Conservation (phyloP, 2,329 filamentous ascomycete species). For the Ceratocystis variospora region DNA sequence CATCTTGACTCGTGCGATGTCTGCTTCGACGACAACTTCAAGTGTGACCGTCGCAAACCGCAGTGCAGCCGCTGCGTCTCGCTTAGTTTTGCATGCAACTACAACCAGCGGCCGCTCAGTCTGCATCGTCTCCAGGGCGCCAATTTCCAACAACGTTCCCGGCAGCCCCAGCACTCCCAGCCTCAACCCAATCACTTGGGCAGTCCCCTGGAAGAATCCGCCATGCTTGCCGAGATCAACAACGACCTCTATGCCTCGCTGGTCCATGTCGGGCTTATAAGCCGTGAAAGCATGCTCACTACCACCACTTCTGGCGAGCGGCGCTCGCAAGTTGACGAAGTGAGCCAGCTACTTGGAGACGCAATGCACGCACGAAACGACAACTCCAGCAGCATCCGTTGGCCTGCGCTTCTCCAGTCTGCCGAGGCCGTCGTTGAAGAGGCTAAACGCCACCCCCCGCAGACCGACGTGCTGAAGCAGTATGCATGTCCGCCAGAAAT, state of each 20-base stretch:
- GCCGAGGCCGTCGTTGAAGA: conserved; percentile 2
- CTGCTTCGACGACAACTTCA: not conserved
- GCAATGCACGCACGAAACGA: not conserved
- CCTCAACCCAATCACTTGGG: not conserved
- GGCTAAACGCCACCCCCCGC: not conserved
- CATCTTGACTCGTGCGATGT: not conserved
- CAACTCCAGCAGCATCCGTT: not conserved
- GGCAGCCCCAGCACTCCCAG: not conserved
- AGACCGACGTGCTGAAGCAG: not conserved
- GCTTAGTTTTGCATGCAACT: not conserved
- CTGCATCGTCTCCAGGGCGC: not conserved
- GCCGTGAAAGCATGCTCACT: not conserved
- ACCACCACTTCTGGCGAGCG: not conserved
- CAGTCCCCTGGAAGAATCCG: not conserved
- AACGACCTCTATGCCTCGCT: not conserved
- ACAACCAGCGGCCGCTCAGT: not conserved
- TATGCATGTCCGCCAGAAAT: conserved; percentile 6
- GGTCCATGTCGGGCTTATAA: not conserved
- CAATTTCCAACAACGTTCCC: not conserved
- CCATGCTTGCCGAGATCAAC: not conserved
- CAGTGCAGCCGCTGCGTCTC: conserved; percentile 8
- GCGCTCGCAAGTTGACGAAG: not conserved
- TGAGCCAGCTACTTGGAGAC: not conserved
- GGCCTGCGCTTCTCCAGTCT: not conserved
- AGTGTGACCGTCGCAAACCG: conserved; percentile 1